Evolutionary conservation across 495 filamentous ascomycete genomes (phyloP).

Genomic region (Hypoxylon fragiforme): DNA sequence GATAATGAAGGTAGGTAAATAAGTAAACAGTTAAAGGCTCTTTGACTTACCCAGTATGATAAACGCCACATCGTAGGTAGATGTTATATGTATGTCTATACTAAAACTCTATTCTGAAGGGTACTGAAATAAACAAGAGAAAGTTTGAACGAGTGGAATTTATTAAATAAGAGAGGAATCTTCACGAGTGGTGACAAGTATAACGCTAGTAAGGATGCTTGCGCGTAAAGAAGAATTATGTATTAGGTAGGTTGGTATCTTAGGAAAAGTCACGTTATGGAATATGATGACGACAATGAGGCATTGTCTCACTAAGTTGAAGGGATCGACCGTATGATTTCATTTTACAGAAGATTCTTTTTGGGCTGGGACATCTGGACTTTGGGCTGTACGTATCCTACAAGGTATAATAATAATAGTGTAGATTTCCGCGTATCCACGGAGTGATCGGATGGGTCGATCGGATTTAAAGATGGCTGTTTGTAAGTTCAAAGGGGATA

Average conservation of each 20-base stretch:
- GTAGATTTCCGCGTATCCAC: not conserved
- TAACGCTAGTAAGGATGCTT: not conserved
- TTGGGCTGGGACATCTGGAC: too few species aligned
- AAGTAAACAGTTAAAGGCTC: not conserved
- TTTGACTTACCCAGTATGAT: slow-evolving; percentile 56
- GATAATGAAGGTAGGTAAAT: not conserved
- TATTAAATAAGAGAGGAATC: not conserved
- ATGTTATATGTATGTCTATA: not conserved
- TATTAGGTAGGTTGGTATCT: not conserved
- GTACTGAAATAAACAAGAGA: slow-evolving; percentile 8
- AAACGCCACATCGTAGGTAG: slow-evolving; percentile 66
- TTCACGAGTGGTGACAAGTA: not conserved
- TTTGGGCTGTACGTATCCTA: too few species aligned
- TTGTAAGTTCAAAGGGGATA: too few species aligned
- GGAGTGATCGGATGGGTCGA: not conserved
- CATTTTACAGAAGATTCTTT: not conserved
- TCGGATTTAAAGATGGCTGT: not conserved
- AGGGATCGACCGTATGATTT: not conserved
- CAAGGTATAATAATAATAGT: too few species aligned
- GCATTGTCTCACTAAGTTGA: not conserved
- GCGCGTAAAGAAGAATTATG: not conserved
- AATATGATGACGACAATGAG: not conserved
- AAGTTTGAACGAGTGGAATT: not conserved
- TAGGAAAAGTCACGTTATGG: not conserved
- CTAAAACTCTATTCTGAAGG: slow-evolving; percentile 7